Base-by-base conservation (phyloP, 441 rosid species). In the Populus hybrid region DNA sequence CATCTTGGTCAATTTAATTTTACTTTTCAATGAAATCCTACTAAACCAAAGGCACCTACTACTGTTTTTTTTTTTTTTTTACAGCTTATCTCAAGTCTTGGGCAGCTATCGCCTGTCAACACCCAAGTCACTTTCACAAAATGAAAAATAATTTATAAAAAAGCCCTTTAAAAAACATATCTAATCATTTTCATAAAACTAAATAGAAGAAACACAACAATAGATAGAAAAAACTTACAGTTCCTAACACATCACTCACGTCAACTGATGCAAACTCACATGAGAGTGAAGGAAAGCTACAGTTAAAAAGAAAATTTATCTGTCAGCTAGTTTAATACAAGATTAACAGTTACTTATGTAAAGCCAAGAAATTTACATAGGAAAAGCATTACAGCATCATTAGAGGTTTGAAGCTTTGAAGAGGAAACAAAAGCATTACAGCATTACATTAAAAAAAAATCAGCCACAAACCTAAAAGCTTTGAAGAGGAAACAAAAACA, bases 191-290 rank as follows among this genome's bases (percentile, higher is more conserved):
- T 67, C 14, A 54, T 46, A 20, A 59, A 73, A 36, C 21, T 28
- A 71, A 35, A 50, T 23, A 70, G 66, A 69, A 36, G 30, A 77
- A 77, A 73, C 70, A 54, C 26, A 70, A 64, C 5, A 67, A 46
- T 79, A 42, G 74, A 80, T 42, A 79, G 82, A 78, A 35, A 78
- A 92, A 46, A 46, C 99, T 93, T 90, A 97, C 99, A 63, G 99
- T 95, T 89, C 99, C 99, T 89, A 97, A 84, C 81, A 93, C 93
- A 40, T 97, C 99, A 80, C 94, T 93, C 85, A 97, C 97, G 73
- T 92, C 99, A 76, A 97, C 89, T 0, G 99, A 88, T 68, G 99
- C 99, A 87, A 97, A 97, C 88, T 97, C 99, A 84, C 99, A 97
- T 54, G 99, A 97, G 72, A 97, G 95, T 11, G 97, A 85, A 73